Evolutionary conservation across 345 rosid genomes (phyloP).

Genomic region (Sonneratia caseolaris): DNA sequence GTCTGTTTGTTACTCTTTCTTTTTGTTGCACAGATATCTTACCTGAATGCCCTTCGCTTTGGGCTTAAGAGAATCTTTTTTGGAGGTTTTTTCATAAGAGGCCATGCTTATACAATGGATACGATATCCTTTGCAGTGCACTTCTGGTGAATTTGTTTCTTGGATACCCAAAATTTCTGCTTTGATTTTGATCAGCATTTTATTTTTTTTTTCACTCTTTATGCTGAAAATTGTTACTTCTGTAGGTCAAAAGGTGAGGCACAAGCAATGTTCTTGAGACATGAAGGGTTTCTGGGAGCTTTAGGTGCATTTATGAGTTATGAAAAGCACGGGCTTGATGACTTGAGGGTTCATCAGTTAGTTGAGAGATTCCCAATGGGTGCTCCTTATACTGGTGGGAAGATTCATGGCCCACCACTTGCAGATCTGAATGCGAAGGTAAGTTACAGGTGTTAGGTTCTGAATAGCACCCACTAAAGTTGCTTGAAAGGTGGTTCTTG

Average conservation of each 20-base stretch:
- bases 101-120: conserved; percentile 99
- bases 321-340: conserved; percentile 96
- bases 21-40: conserved; percentile 54
- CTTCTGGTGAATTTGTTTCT: conserved; percentile 51
- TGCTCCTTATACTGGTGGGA: conserved; percentile 97
- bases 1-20: conserved; percentile 11
- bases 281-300: conserved; percentile 97
- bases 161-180: neutral
- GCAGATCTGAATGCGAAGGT: conserved; percentile 96
- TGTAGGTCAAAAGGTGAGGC: conserved; percentile 87
- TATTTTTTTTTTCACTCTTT: neutral
- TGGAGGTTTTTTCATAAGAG: conserved; percentile 95
- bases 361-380: conserved; percentile 99
- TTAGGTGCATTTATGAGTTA: conserved; percentile 99
- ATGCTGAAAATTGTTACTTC: conserved; percentile 4
- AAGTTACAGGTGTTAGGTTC: conserved; percentile 16
- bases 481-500: neutral
- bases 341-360: conserved; percentile 93
- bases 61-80: conserved; percentile 91
- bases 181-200: conserved; percentile 4
- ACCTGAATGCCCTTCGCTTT: conserved; percentile 88
- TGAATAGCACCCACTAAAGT: neutral
- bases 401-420: conserved; percentile 93
- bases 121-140: conserved; percentile 98
- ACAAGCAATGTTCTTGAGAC: conserved; percentile 96